Evolutionary conservation across 2,329 filamentous ascomycete species (phyloP).

Genomic region (Colletotrichum navitas): DNA sequence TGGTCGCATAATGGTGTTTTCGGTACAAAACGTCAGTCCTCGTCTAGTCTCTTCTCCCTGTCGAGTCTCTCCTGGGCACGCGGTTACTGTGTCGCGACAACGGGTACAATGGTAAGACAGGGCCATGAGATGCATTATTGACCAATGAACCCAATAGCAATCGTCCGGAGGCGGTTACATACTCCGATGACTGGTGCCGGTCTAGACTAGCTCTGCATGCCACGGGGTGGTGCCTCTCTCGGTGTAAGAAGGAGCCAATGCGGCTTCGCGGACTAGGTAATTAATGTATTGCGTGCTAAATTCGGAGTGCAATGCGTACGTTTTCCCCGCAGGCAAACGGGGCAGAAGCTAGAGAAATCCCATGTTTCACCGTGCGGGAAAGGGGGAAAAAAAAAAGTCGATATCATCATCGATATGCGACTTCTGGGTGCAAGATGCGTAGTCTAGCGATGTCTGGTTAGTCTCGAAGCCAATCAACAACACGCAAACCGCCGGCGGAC

Average conservation of each 20-base stretch:
- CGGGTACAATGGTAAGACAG: neutral
- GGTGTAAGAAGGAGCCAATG: slow-evolving; percentile 8
- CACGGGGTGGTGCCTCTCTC: slow-evolving; percentile 16
- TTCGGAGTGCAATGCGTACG: slow-evolving; percentile 20
- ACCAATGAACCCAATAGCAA: neutral
- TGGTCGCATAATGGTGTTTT: slow-evolving; percentile 1
- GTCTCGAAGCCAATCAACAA: neutral
- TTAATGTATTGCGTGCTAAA: slow-evolving; percentile 29
- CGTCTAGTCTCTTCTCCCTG: neutral
- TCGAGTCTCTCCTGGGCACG: neutral
- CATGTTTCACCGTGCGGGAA: slow-evolving; percentile 37
- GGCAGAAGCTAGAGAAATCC: slow-evolving; percentile 30
- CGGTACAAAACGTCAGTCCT: slow-evolving; percentile 1
- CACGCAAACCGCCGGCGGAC: neutral
- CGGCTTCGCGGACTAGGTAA: neutral
- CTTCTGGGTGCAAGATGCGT: neutral
- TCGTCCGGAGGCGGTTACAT: slow-evolving; percentile 29
- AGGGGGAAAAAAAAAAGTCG: slow-evolving; percentile 15
- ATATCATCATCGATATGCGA: slow-evolving; percentile 38
- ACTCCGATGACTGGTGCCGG: neutral
- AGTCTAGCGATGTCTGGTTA: slow-evolving; percentile 4
- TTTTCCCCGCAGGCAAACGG: slow-evolving; percentile 1
- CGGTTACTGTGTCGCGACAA: slow-evolving; percentile 11
- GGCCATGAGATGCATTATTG: slow-evolving; percentile 25
- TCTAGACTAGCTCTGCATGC: slow-evolving; percentile 33